Evolutionary conservation across 2,329 filamentous ascomycete genomes (phyloP), one percentile per base, ranked within the genome.

Genomic region (Cladobotryum protrusum): DNA sequence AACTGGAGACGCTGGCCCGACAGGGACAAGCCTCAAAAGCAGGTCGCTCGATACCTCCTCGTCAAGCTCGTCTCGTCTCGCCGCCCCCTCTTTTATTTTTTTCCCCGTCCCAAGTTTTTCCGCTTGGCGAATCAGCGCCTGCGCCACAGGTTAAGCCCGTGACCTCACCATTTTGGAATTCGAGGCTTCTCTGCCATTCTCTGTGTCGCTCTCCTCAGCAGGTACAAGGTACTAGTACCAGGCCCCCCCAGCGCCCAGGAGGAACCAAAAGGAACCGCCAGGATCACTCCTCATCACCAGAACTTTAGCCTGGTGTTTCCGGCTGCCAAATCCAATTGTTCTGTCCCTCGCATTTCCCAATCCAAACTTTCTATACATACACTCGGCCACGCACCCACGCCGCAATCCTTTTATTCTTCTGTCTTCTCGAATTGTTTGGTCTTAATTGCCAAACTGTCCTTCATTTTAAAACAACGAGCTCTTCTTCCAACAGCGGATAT

Each of bases 121-220:
- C 34, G 33, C 41, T 33, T 35, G 32, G 32, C 56, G 52, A 61
- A 60, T 61, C 58, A 58, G 45, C 39, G 14, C 17, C 43, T 20
- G 37, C 34, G 29, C 42, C 42, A 49, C 50, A 37, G 52, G 52
- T 51, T 50, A 45, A 49, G 45, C 55, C 56, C 56, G 59, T 61
- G 59, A 61, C 57, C 59, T 59, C 57, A 58, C 59, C 56, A 59
- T 52, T 51, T 42, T 52, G 53, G 56, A 46, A 29, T 15, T 45
- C 29, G 40, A 20, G 17, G 17, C 36, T 8, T 18, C 43, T 45
- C 17, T 9, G n/a, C 17, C 8, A 14, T 18, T 39, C 36, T 39
- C 17, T 39, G 36, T 15, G 36, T 39, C 36, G 36, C n/a, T 15
- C n/a, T 39, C 24, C 24, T 29, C 24, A 29, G 24, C 13, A 52